Conservation (phyloP, 179 eudicot species). For the Heliamphora pulchella region DNA sequence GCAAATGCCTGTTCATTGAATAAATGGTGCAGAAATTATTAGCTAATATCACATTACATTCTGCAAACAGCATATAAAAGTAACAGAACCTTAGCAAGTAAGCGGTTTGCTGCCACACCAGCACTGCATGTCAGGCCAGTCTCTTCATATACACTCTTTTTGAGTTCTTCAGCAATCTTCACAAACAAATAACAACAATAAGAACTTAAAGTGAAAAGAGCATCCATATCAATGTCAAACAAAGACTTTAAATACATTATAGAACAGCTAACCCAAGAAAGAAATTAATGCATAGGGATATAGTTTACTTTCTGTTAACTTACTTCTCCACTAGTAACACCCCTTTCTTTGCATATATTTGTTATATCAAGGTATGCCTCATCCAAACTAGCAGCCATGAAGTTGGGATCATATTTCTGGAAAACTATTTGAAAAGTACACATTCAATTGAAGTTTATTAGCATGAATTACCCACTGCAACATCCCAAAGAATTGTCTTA, state of each 20-base stretch:
- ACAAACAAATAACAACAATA: conserved; percentile 13
- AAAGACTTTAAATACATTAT: not conserved
- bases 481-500: not conserved
- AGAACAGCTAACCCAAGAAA: not conserved
- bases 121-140: conserved; percentile 98
- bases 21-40: not conserved
- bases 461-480: not conserved
- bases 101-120: conserved; percentile 84
- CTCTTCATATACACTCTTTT: conserved; percentile 59
- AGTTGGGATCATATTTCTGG: conserved; percentile 71
- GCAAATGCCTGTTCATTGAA: not conserved
- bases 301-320: conserved; percentile 21
- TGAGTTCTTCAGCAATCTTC: conserved; percentile 89
- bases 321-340: conserved; percentile 59
- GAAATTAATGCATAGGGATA: not conserved
- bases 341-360: conserved; percentile 64
- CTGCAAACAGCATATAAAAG: not conserved
- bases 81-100: conserved; percentile 79
- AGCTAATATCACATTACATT: not conserved
- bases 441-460: conserved; percentile 6
- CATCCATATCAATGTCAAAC: not conserved
- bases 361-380: conserved; percentile 97
- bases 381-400: conserved; percentile 86
- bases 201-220: conserved; percentile 4
- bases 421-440: conserved; percentile 44